Evolutionary conservation across 768 basidiomycete species (phyloP).

Genomic region (Mycena maculata): DNA sequence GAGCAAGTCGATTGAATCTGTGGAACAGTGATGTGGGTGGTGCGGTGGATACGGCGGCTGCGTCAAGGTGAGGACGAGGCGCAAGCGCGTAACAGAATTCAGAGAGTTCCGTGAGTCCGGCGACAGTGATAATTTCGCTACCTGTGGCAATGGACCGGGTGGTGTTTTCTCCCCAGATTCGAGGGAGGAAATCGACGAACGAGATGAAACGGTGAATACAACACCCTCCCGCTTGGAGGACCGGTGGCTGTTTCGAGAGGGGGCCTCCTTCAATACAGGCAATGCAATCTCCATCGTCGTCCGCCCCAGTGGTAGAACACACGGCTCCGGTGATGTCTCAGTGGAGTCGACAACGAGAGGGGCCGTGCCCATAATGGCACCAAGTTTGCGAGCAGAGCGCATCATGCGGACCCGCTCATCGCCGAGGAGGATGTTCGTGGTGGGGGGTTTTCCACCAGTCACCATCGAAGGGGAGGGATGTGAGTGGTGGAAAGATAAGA

Average conservation of each 20-base stretch:
- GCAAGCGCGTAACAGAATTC: slow-evolving; percentile 20
- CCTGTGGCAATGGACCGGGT: not conserved
- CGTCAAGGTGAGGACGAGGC: slow-evolving; percentile 32
- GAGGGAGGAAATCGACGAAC: slow-evolving; percentile 11
- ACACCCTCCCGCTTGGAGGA: slow-evolving; percentile 30
- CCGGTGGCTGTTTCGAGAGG: not conserved
- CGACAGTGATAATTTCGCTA: slow-evolving; percentile 14
- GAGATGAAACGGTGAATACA: slow-evolving; percentile 13
- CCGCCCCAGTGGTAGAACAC: not conserved
- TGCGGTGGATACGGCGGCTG: slow-evolving; percentile 17
- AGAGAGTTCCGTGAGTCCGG: slow-evolving; percentile 21
- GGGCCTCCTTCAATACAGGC: not conserved
- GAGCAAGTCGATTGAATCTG: slow-evolving; percentile 25
- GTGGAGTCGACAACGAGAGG: slow-evolving; percentile 24
- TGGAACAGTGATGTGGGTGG: not conserved
- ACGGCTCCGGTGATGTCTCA: not conserved
- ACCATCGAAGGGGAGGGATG: slow-evolving; percentile 7
- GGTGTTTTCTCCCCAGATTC: not conserved
- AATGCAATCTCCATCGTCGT: slow-evolving; percentile 14
- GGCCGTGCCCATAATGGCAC: slow-evolving; percentile 25
- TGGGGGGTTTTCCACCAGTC: slow-evolving; percentile 18
- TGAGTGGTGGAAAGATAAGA: not conserved
- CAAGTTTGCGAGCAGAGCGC: slow-evolving; percentile 23
- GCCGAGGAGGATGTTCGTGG: slow-evolving; percentile 21
- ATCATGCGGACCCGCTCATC: slow-evolving; percentile 25